Conservation (phyloP, 129 eudicot genomes). For the Flaveria trinervia region DNA sequence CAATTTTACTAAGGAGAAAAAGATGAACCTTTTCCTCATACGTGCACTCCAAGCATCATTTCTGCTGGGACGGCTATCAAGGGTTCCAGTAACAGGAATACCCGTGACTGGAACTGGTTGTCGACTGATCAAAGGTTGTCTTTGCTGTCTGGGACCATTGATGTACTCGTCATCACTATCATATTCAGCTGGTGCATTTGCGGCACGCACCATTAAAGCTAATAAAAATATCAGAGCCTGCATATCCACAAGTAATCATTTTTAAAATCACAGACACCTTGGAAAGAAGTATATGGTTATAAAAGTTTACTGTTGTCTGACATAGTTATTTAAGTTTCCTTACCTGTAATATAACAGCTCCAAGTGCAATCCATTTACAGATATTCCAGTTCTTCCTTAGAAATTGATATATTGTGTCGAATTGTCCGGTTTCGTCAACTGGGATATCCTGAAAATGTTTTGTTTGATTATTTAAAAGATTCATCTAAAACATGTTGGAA, state of each 20-base stretch:
- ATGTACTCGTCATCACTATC: slow-evolving; percentile 96
- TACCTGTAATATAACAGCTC: slow-evolving; percentile 79
- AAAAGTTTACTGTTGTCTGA: slow-evolving; percentile 1
- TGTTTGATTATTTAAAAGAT: neutral
- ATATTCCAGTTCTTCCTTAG: slow-evolving; percentile 71
- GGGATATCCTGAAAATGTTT: slow-evolving; percentile 66
- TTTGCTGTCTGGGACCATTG: slow-evolving; percentile 67
- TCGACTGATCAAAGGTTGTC: slow-evolving; percentile 75
- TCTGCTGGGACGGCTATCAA: slow-evolving; percentile 70
- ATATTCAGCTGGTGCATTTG: slow-evolving; percentile 69
- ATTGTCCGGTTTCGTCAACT: slow-evolving; percentile 76
- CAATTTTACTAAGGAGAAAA: neutral
- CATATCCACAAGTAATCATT: slow-evolving; percentile 24
- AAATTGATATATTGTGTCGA: slow-evolving; percentile 66
- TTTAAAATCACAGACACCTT: too few relatives aligned
- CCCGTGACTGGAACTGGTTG: slow-evolving; percentile 66
- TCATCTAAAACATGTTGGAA: slow-evolving; percentile 7
- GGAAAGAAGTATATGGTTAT: neutral
- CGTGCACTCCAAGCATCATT: slow-evolving; percentile 98
- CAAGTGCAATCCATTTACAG: slow-evolving; percentile 87
- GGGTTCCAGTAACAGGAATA: slow-evolving; percentile 68
- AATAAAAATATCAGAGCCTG: slow-evolving; percentile 85
- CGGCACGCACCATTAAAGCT: slow-evolving; percentile 73
- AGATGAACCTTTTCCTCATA: slow-evolving; percentile 84
- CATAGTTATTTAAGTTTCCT: slow-evolving; percentile 8